Evolutionary conservation across 208 protist species (phyloP).

Genomic region (Borovskyia barvae): DNA sequence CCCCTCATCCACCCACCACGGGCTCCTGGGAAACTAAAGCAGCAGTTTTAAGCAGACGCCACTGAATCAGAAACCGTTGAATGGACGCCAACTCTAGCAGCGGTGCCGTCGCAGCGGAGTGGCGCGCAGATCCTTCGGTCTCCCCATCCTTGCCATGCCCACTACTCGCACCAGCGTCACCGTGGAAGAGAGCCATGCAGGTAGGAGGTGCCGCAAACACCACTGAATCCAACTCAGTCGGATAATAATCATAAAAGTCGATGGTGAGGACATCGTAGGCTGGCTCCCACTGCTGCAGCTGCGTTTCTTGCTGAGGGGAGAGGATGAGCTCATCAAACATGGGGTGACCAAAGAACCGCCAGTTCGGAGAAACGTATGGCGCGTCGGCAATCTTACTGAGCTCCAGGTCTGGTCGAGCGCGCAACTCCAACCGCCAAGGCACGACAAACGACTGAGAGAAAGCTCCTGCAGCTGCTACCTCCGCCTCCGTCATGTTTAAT

Average conservation of each 20-base stretch:
- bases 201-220: conserved; percentile 48
- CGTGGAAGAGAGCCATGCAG: conserved; percentile 29
- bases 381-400: conserved; percentile 33
- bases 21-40: too few relatives aligned
- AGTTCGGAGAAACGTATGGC: conserved; percentile 46
- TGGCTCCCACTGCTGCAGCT: conserved; percentile 21
- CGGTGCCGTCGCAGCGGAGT: neutral
- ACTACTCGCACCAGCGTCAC: neutral
- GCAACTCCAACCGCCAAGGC: conserved; percentile 59
- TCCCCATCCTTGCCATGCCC: neutral
- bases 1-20: too few relatives aligned
- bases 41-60: conserved; percentile 17
- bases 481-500: conserved; percentile 3
- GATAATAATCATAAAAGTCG: conserved; percentile 77
- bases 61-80: conserved; percentile 24
- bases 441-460: conserved; percentile 10
- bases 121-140: neutral
- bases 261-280: conserved; percentile 46
- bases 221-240: conserved; percentile 25
- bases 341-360: conserved; percentile 66
- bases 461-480: too few relatives aligned
- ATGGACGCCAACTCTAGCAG: conserved; percentile 11
- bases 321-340: conserved; percentile 68
- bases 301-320: conserved; percentile 1
- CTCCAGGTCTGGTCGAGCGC: conserved; percentile 27